These are phyloP conservation scores for Spiraea crenata DNA, from an alignment of 331 rosid genomes.

Conservation along the genomic window DNA sequence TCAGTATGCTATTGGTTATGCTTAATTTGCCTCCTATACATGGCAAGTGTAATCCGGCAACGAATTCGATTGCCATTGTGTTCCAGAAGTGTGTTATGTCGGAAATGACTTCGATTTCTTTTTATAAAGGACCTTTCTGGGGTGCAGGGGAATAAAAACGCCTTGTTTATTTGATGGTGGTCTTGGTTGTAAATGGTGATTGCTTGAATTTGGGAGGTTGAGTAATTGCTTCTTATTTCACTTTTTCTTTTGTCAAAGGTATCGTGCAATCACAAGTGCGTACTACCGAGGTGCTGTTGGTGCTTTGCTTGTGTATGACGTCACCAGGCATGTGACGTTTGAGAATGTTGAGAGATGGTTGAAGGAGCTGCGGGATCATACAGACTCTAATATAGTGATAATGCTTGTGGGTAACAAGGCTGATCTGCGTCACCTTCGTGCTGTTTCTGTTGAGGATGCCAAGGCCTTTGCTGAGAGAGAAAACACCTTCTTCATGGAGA, in stretches of 20 bases:
- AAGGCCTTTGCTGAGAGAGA: constrained; percentile 51
- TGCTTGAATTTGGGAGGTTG: background rate
- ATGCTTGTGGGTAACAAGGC: constrained; percentile 65
- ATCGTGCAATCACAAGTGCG: constrained; percentile 66
- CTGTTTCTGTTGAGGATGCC: constrained; percentile 54
- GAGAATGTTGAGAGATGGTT: constrained; percentile 67
- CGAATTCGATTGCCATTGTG: background rate
- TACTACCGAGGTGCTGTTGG: constrained; percentile 64
- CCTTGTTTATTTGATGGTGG: background rate
- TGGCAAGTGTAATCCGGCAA: background rate
- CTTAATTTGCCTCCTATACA: background rate
- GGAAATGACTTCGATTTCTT: background rate
- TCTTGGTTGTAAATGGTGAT: background rate
- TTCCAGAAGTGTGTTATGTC: background rate
- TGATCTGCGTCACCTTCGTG: constrained; percentile 50
- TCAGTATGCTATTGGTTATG: background rate
- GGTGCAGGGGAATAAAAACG: background rate
- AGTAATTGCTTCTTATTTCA: background rate
- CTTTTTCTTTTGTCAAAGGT: constrained; percentile 31
- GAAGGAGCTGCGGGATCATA: constrained; percentile 61
- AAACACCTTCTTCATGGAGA: constrained; percentile 53
- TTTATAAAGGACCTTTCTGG: background rate
- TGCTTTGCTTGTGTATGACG: constrained; percentile 58
- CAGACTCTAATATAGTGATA: constrained; percentile 53
- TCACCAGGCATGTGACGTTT: constrained; percentile 52